Conservation (phyloP, 2,329 filamentous ascomycete genomes). For the Pseudocercospora cruenta region DNA sequence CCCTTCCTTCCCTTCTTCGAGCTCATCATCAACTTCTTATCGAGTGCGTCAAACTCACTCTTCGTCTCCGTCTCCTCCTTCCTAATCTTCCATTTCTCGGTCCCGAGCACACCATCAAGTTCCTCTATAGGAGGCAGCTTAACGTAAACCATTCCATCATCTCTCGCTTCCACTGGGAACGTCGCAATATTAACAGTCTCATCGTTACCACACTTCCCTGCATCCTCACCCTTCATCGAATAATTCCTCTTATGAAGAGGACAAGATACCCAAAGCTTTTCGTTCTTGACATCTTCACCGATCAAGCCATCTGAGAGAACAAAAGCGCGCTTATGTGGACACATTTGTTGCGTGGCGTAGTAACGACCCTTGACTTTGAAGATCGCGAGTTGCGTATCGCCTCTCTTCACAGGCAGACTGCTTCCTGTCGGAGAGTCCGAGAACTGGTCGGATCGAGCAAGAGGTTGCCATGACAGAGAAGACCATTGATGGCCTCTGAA, state of each 20-base stretch:
- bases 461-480: conserved; percentile 74
- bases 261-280: conserved; percentile 82
- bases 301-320: conserved; percentile 85
- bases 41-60: conserved; percentile 56
- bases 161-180: conserved; percentile 74
- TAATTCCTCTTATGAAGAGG: conserved; percentile 91
- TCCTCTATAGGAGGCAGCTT: conserved; percentile 80
- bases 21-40: conserved; percentile 57
- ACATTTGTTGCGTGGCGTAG: conserved; percentile 93
- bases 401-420: conserved; percentile 77
- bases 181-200: conserved; percentile 76
- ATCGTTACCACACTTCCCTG: conserved; percentile 76
- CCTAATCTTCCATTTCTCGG: conserved; percentile 75
- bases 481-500: conserved; percentile 73
- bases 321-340: conserved; percentile 87
- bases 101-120: conserved; percentile 77
- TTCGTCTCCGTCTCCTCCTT: conserved; percentile 62
- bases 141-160: conserved; percentile 77
- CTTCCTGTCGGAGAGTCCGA: conserved; percentile 70
- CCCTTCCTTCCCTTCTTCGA: conserved; percentile 56
- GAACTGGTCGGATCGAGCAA: conserved; percentile 73
- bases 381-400: conserved; percentile 85
- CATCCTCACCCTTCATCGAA: conserved; percentile 67
- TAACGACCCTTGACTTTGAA: conserved; percentile 81
- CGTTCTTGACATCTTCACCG: conserved; percentile 64